Evolutionary conservation across 129 eudicot species (phyloP), one percentile per base, ranked within the genome.

Genomic region (Gnaphalium uliginosum): DNA sequence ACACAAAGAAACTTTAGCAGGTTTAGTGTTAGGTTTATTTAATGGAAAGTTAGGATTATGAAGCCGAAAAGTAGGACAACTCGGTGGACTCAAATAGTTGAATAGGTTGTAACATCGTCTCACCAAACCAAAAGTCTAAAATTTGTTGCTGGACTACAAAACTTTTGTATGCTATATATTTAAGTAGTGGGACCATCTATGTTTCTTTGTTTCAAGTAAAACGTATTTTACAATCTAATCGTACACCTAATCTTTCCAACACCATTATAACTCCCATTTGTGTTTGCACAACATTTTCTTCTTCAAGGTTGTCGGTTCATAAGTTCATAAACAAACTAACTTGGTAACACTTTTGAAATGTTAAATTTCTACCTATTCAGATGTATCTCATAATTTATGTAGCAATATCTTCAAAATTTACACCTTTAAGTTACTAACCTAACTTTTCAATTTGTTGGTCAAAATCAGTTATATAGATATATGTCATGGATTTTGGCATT

Each of bases 211-310:
- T 41, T 76, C 1, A 54, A 70, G 81, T 41, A 32, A 32, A 63
- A 81, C 69, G 78, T 81, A 81, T 54, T 64, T 76, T 61, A 76
- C 65, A 62, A 71, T 76, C 74, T 74, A 76, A 18, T 69, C 62
- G 71, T 41, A 68, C 58, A 26, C 51, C 81, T 60, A 60, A 43
- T 61, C 41, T 60, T 46, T 25, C 61, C 81, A 81, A 82, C 81
- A 82, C 66, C 51, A 82, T 82, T 30, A 70, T 76, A 64, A 76
- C 62, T 33, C 33, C 61, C 81, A 51, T 53, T 71, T 25, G 25
- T 39, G 68, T 21, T 26, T 21, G 24, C 17, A 62, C 27, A 19
- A 7, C 6, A 10, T 62, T 26, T 74, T 30, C 22, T 33, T 51
- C 50, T 51, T 65, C 25, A 51, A 79, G 50, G 23, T 24, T 70